phyloP scores from a whole-genome alignment of 2,329 filamentous ascomycete genomes.

The Lomentospora prolificans region DNA sequence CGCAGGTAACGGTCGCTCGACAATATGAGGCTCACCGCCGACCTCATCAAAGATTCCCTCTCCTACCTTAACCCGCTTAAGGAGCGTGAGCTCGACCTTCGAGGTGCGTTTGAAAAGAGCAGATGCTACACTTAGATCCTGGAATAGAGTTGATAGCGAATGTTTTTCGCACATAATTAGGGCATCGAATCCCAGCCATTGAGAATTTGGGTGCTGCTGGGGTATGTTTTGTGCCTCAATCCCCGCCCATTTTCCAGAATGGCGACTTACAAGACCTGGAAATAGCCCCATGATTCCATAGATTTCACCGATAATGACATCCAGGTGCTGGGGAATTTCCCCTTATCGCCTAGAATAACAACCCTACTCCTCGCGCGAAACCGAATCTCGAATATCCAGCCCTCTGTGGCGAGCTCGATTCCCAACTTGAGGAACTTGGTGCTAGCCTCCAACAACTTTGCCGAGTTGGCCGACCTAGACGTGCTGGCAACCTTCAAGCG shows the following conservation, averaged over 20 bases:
- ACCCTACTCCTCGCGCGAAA: constrained; percentile 87
- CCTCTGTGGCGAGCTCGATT: constrained; percentile 61
- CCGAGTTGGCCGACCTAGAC: constrained; percentile 80
- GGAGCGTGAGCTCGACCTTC: constrained; percentile 96
- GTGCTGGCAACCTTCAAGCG: constrained; percentile 58
- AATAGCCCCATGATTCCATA: constrained; percentile 85
- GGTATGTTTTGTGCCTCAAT: constrained; percentile 42
- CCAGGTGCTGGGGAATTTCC: constrained; percentile 80
- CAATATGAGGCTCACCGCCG: constrained; percentile 87
- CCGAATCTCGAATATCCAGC: constrained; percentile 72
- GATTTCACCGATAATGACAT: constrained; percentile 99
- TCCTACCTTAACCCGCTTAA: constrained; percentile 98
- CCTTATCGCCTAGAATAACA: constrained; percentile 75
- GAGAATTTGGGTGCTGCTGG: constrained; percentile 95
- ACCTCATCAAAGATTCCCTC: constrained; percentile 87
- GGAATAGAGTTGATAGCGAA: constrained; percentile 76
- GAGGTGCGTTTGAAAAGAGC: constrained; percentile 96
- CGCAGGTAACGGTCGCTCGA: constrained; percentile 10
- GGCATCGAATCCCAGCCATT: constrained; percentile 94
- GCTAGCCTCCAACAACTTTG: constrained; percentile 71
- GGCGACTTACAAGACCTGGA: not conserved
- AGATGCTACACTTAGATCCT: constrained; percentile 77
- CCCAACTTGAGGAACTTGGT: constrained; percentile 77
- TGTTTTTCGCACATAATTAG: constrained; percentile 49
- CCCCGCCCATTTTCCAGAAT: not conserved